Evolutionary conservation across 352 stramenopile species (phyloP), one percentile per base, ranked within the genome.

Genomic region (Globisporangium perplexum): DNA sequence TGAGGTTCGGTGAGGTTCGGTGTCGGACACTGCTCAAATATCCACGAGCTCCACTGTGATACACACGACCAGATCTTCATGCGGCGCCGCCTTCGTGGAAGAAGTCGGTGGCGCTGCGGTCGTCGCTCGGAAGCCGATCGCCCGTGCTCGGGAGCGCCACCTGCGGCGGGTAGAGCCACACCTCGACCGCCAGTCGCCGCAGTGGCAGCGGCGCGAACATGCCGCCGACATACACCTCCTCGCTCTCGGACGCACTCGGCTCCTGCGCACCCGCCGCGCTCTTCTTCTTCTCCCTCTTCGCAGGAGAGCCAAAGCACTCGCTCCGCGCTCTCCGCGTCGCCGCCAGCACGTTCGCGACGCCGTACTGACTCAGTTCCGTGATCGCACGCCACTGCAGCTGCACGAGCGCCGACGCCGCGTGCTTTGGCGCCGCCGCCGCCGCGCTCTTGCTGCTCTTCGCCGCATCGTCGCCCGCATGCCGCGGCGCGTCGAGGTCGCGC

Each of bases 101-200:
- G 47, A 90, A 90, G 48, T 86, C 69, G 8, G 62, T 71, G 15
- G 68, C 67, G 50, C 56, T 68, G 15, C 47, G 46, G 44, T 68
- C 53, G 46, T 75, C 68, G 23, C 45, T 53, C 20, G 79, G 79
- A 11, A 88, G 77, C 18, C 67, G 79, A 22, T 83, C 64, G 28
- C 72, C 77, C 2, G 71, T 88, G 0, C 67, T 58, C 50, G 81
- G 76, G 26, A 91, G 81, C 41, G 63, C 60, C 14, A 88, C 77
- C 30, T 87, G 68, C 15, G 70, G 74, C 17, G 81, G 81, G 50
- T 91, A 91, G 47, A 91, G 67, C 81, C 81, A 91, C 47, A 77
- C 70, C 14, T 61, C 62, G n/a, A 91, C 62, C 5, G 72, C 74
- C 33, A 82, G 49, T 36, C 72, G 85, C 23, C 78, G 69, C 50